These are phyloP conservation scores for Emergomyces africanus DNA, from an alignment of 2,329 filamentous ascomycete genomes.

Conservation along the genomic window DNA sequence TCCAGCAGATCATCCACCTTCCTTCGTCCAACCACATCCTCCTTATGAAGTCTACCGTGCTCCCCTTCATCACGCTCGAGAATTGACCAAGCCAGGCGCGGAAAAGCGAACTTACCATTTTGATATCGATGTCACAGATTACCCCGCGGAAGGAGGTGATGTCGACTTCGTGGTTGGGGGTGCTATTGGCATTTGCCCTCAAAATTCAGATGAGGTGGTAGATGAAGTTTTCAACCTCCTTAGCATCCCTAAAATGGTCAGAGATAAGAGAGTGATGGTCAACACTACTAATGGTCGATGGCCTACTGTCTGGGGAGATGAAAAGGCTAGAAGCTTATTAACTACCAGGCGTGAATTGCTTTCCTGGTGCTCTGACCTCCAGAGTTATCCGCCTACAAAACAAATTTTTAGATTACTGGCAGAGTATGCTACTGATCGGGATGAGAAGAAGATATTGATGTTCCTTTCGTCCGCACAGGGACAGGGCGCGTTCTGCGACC, in stretches of 20 bases:
- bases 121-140: conserved; percentile 91
- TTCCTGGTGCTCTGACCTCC: conserved; percentile 89
- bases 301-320: conserved; percentile 97
- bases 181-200: conserved; percentile 84
- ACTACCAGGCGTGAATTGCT: conserved; percentile 86
- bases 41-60: conserved; percentile 86
- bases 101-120: conserved; percentile 98
- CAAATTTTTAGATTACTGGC: conserved; percentile 70
- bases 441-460: conserved; percentile 78
- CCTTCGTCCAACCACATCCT: conserved; percentile 86
- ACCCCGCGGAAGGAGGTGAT: conserved; percentile 64
- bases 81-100: conserved; percentile 75
- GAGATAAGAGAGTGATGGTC: conserved; percentile 70
- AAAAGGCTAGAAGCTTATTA: conserved; percentile 68
- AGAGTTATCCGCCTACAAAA: conserved; percentile 87
- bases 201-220: conserved; percentile 64
- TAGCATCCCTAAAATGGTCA: conserved; percentile 64
- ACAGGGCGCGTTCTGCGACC: conserved; percentile 84
- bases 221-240: conserved; percentile 76
- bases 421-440: conserved; percentile 64
- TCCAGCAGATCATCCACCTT: conserved; percentile 55
- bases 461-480: conserved; percentile 84
- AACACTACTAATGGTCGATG: conserved; percentile 72
- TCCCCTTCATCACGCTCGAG: conserved; percentile 70
- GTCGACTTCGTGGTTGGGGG: conserved; percentile 95